A percentile compares a stretch with the other conserved stretches of the same genome.
These are phyloP conservation scores for Elaeis guineensis DNA, from an alignment of 176 grass and related monocot genomes.

Conservation along the genomic window DNA sequence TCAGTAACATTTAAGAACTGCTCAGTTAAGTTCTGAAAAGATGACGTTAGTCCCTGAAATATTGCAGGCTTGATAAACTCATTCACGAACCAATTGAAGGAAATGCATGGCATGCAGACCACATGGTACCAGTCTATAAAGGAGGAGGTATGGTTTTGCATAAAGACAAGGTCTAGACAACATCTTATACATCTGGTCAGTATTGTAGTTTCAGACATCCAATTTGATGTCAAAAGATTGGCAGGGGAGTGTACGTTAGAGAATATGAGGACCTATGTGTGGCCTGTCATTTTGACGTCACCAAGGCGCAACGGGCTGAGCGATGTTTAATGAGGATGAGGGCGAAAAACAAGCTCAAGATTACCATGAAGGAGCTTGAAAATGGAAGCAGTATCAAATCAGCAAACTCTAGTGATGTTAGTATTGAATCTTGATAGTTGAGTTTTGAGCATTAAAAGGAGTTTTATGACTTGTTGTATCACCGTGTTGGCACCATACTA, in stretches of 20 bases:
- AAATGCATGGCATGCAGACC: constrained; percentile 93
- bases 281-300: constrained; percentile 69
- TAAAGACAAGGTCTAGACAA: neutral
- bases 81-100: constrained; percentile 58
- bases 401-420: constrained; percentile 11
- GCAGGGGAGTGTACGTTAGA: constrained; percentile 81
- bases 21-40: neutral
- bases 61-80: constrained; percentile 58
- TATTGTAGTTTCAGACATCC: constrained; percentile 17
- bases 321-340: constrained; percentile 35
- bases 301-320: constrained; percentile 46
- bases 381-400: constrained; percentile 15
- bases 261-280: constrained; percentile 99
- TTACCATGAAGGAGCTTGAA: constrained; percentile 45
- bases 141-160: constrained; percentile 58
- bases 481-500: neutral
- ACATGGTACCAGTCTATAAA: constrained; percentile 76
- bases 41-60: neutral
- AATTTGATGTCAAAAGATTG: constrained; percentile 12
- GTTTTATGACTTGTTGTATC: neutral
- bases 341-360: constrained; percentile 70
- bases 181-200: no score
- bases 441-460: constrained; percentile 1
- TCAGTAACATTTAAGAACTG: no score
- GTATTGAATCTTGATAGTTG: constrained; percentile 9